Base-by-base conservation (phyloP, 2,329 filamentous ascomycete species). In the Chaetomium globosum region DNA sequence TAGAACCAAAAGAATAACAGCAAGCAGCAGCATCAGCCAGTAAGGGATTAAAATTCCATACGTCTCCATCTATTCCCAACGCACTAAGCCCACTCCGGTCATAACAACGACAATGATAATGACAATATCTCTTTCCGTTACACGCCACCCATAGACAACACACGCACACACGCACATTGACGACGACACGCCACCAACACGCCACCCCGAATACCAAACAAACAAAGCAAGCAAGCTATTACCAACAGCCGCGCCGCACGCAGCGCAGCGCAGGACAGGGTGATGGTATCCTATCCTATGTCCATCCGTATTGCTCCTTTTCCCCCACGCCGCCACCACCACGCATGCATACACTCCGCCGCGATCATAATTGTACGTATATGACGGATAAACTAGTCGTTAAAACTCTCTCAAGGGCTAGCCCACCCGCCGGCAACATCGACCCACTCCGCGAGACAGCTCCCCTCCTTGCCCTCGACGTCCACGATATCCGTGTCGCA, bases 401-500 rank as follows among this genome's bases (percentile, higher is more conserved):
- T n/a, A n/a, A n/a, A n/a, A n/a, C n/a, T n/a, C n/a, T n/a, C n/a
- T 52, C 26, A 65, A 60, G 80, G 79, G 67, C 80, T 81, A 65
- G 91, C 87, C 92, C 93, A 99, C 66, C 95, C 95, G 72, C 95
- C 95, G 56, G 93, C 94, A 72, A 97, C 93, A 67, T 97, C 92
- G 16, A 99, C 95, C 95, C 95, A 99, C 79, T 99, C 93, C 10
- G 92, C 86, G 64, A 97, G 82, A 79, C 95, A 99, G 71, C 92
- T 97, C 67, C 95, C 95, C 76, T 96, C 91, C 79, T 98, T 99
- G 77, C 93, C 93, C 80, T 99, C 95, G 30, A 99, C 93, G 75
- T 99, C 95, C 60, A 94, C 92, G 75, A 98, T 96, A 75, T 99
- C 95, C 4, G 93, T 97, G 75, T 99, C 95, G 78, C 95, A 99